Base-by-base conservation (phyloP, 352 stramenopile genomes). In the Pythium dissotocum region DNA sequence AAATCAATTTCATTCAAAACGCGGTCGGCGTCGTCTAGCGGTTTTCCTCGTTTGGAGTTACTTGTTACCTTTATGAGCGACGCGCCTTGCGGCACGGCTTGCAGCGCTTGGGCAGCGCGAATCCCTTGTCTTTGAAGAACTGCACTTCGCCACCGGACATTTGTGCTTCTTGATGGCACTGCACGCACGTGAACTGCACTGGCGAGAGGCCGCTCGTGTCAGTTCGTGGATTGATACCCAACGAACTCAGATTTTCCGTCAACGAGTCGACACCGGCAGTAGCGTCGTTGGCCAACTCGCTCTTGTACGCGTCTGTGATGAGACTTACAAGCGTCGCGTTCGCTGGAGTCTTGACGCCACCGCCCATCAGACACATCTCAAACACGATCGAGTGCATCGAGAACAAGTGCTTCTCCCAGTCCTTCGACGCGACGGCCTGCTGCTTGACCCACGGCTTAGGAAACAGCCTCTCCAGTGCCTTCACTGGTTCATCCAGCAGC, bases 351-450 rank as follows among this genome's bases (percentile, higher is more conserved):
- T 52, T 9, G 44, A 52, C 18, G 44, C 44, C 44, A 13, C 44
- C n/a, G 21, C 44, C 44, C 44, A 52, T 52, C 16, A 52, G 6
- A 52, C 44, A 52, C 18, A 52, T 8, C 44, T 52, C 44, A 28
- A 52, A 52, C 44, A 52, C 44, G 44, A 52, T 8, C 44, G 44
- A 24, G 21, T 52, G 44, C 44, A 52, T 52, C 5, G 18, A 24
- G 44, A 52, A 52, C 18, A 52, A 24, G 21, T 52, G 44, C 44
- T 52, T 52, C 44, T 52, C 16, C 44, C 44, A 52, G 44, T 52
- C 44, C 21, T 52, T 52, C 44, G 6, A 6, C 18, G 44, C 21
- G 8, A 28, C 44, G 18, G 16, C 10, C 18, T 26, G 16, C 28
- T 14, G 44, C 21, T 28, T 52, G 18, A 28, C 44, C 44, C 44